Conservation (phyloP, 495 filamentous ascomycete species). For the Hypoxylon subgilvum region DNA sequence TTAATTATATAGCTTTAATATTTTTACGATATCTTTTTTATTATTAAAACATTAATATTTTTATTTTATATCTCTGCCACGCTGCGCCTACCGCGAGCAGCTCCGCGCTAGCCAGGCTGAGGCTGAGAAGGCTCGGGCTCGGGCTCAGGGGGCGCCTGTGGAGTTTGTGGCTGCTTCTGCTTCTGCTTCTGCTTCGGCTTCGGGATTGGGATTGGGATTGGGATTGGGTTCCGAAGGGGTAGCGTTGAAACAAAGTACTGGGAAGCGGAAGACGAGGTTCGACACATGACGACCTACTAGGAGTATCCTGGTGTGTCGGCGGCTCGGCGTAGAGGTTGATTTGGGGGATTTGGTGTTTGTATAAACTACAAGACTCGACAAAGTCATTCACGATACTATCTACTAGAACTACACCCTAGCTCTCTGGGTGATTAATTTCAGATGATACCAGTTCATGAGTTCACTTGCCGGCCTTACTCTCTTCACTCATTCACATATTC, state of each 20-base stretch:
- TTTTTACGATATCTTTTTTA: no score
- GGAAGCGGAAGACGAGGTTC: constrained; percentile 57
- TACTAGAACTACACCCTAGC: neutral
- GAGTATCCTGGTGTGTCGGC: no score
- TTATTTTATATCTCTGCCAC: no score
- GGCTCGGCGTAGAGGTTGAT: no score
- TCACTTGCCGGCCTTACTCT: neutral
- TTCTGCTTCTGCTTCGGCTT: neutral
- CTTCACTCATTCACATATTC: neutral
- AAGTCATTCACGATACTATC: no score
- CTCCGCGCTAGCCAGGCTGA: constrained; percentile 70
- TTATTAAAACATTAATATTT: no score
- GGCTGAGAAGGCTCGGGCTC: constrained; percentile 61
- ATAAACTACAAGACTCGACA: no score
- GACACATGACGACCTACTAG: constrained; percentile 37
- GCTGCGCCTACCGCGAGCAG: constrained; percentile 74
- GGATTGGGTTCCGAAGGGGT: no score
- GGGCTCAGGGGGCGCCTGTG: constrained; percentile 59
- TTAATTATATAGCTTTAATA: no score
- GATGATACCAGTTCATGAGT: constrained; percentile 28
- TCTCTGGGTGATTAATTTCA: constrained; percentile 12
- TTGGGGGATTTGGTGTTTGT: no score
- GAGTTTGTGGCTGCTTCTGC: constrained; percentile 73
- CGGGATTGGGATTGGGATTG: neutral
- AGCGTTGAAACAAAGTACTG: constrained; percentile 46